Conservation (phyloP, 352 stramenopile species). For the Halophytophthora batemanensis region DNA sequence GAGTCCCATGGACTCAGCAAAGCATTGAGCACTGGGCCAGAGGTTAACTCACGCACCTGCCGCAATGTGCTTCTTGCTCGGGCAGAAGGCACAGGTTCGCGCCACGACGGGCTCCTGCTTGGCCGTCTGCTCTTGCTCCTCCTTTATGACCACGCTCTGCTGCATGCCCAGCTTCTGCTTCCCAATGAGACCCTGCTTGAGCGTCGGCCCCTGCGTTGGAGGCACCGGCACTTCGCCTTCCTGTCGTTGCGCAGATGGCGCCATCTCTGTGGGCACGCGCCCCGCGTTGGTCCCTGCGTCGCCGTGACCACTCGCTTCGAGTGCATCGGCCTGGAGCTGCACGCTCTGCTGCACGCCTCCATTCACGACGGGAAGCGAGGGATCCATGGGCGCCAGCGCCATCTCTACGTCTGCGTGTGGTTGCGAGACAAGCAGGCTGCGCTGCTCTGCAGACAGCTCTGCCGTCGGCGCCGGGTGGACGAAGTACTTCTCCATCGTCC, state of each 20-base stretch:
- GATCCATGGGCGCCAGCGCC: too few species aligned
- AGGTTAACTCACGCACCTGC: constrained; percentile 2
- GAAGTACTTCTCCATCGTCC: not conserved
- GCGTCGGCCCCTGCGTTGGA: too few species aligned
- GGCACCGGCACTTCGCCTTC: too few species aligned
- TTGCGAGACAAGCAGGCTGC: too few species aligned
- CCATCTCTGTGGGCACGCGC: not conserved
- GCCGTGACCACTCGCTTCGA: not conserved
- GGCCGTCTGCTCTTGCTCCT: constrained; percentile 4
- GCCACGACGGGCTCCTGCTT: constrained; percentile 14
- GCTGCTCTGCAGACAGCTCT: not conserved
- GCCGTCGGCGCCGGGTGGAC: constrained; percentile 2
- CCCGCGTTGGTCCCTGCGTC: not conserved
- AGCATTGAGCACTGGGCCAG: not conserved
- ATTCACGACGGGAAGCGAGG: too few species aligned
- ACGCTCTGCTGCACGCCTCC: not conserved
- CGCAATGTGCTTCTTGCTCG: constrained; percentile 42
- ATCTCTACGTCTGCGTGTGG: too few species aligned
- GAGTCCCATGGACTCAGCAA: not conserved
- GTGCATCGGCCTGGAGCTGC: constrained; percentile 1
- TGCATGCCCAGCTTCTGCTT: too few species aligned
- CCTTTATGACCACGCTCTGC: too few species aligned
- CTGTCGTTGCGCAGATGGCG: too few species aligned
- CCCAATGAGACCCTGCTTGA: too few species aligned
- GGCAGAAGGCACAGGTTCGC: constrained; percentile 40